phyloP scores from a whole-genome alignment of 2,329 filamentous ascomycete genomes.

The Canariomyces notabilis region DNA sequence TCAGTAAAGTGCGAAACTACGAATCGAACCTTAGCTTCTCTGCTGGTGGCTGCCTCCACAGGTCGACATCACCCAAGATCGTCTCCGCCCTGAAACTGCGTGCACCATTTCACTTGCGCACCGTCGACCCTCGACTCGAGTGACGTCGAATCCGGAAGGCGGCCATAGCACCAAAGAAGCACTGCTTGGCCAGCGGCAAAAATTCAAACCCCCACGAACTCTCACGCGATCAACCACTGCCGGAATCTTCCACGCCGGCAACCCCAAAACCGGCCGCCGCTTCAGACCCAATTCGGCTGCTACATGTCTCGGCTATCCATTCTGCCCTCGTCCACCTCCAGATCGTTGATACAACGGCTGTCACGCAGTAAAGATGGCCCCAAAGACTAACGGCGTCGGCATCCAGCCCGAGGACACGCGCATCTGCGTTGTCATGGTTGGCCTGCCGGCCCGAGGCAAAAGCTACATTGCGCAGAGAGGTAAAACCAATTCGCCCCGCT shows the following conservation, averaged over 20 bases:
- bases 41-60: too few relatives aligned
- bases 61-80: too few relatives aligned
- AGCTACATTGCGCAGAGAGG: constrained; percentile 97
- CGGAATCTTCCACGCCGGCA: constrained; percentile 3
- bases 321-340: constrained; percentile 8
- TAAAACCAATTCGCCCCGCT: constrained; percentile 38
- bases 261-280: background rate
- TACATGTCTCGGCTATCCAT: constrained; percentile 23
- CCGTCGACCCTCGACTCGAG: background rate
- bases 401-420: constrained; percentile 91
- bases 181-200: background rate
- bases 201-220: constrained; percentile 9
- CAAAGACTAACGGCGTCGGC: constrained; percentile 59
- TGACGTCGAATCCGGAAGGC: constrained; percentile 7
- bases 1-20: background rate
- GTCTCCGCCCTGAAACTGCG: too few relatives aligned
- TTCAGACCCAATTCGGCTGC: constrained; percentile 16
- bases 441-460: constrained; percentile 90
- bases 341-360: constrained; percentile 8
- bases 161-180: background rate
- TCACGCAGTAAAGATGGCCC: constrained; percentile 36
- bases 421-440: constrained; percentile 99
- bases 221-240: constrained; percentile 23
- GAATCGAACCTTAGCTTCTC: constrained; percentile 1
- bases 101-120: too few relatives aligned